Base-by-base conservation (phyloP, 257 asterid genomes). In the Ilex asprella region DNA sequence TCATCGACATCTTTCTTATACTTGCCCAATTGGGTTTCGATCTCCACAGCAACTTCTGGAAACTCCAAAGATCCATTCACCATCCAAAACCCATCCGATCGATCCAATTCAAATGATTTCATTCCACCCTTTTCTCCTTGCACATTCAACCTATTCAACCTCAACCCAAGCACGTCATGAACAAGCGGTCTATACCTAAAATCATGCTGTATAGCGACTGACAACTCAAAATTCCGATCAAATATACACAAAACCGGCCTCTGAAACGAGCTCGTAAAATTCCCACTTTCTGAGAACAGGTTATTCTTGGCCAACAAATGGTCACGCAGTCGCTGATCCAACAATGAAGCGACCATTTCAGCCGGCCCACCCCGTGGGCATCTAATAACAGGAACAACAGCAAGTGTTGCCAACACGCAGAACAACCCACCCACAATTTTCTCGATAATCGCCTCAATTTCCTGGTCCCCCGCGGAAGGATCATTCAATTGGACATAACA, bases 351-450 rank as follows among this genome's bases (percentile, higher is more conserved):
- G 58, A 93, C 97, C 90, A 93, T 83, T 82, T 89, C 97, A 46
- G 99, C 95, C 13, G 99, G 97, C 30, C 99, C 99, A 6, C 99
- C 99, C 57, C 89, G 91, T 39, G 92, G 96, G 59, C 97, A 93
- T 78, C 97, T 81, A 66, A 93, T 89, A 52, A 93, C 73, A 3
- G 99, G 99, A 65, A 89, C 97, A 70, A 85, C 97, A 30, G 90
- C 87, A 67, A 93, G 96, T n/a, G 99, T 93, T 10, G 91, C 97
- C 85, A 93, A 70, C 69, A 93, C 95, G 63, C 97, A 89, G 76
- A 89, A 89, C 77, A 93, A 61, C 6, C 97, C 99, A 55, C 79
- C 78, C 30, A 93, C 99, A 59, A 93, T 74, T 72, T 78, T 81
- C 60, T 93, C 96, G 51, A 89, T 81, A 47, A 87, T 87, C 60